Percentiles rank a stretch among this genome's conserved stretches.
Evolutionary conservation across 176 grass and related monocot species (phyloP).

Genomic region (Areca catechu): DNA sequence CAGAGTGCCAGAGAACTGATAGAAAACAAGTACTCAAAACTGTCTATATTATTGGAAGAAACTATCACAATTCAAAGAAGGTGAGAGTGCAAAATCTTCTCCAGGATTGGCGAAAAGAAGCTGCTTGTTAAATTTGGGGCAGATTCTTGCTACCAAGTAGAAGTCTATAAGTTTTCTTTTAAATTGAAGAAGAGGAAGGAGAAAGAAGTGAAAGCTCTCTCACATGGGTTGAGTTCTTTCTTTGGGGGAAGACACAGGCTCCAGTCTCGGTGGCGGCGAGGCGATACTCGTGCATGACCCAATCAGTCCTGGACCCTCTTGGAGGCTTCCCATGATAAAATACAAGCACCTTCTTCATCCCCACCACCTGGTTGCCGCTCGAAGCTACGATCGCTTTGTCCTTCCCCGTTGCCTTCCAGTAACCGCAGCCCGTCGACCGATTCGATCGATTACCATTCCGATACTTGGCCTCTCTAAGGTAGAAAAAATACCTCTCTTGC

Average conservation of each 20-base stretch:
- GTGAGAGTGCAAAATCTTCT: no score
- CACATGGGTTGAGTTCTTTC: constrained; percentile 12
- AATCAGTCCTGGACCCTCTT: constrained; percentile 1
- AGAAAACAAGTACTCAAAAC: no score
- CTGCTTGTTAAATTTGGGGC: no score
- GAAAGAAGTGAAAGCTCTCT: not conserved
- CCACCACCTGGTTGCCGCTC: constrained; percentile 11
- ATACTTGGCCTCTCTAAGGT: constrained; percentile 9
- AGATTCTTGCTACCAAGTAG: no score
- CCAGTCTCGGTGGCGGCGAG: not conserved
- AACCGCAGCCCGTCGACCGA: constrained; percentile 8
- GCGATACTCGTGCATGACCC: constrained; percentile 24
- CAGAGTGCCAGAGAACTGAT: no score
- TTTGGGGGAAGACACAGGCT: constrained; percentile 1
- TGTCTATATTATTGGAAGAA: no score
- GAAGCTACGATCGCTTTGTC: constrained; percentile 4
- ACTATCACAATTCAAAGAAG: no score
- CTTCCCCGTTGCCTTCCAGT: constrained; percentile 25
- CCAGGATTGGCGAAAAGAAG: no score
- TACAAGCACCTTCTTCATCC: constrained; percentile 21
- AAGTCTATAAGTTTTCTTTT: no score
- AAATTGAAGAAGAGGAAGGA: not conserved
- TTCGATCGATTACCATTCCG: constrained; percentile 10
- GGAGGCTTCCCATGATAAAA: constrained; percentile 19
- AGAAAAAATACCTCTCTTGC: constrained; percentile 13